Conservation (phyloP, 441 rosid species). For the Populus tomentosa region DNA sequence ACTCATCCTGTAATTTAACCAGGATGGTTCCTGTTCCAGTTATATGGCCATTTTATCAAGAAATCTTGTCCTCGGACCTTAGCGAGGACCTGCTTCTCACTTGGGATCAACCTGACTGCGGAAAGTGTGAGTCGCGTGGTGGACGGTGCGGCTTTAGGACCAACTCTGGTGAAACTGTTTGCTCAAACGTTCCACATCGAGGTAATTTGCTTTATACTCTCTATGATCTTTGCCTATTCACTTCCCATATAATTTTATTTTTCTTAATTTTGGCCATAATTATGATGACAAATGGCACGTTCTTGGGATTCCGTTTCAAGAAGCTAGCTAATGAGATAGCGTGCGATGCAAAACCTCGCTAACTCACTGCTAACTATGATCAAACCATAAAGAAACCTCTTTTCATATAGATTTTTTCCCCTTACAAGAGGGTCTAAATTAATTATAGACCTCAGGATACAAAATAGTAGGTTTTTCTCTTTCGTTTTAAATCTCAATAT, state of each 20-base stretch:
- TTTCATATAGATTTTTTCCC: too few relatives aligned
- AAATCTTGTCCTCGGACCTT: conserved; percentile 46
- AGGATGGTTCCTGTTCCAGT: conserved; percentile 46
- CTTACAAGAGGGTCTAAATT: too few relatives aligned
- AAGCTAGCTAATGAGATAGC: too few relatives aligned
- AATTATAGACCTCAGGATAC: too few relatives aligned
- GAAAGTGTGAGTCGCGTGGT: conserved; percentile 43
- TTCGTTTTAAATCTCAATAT: too few relatives aligned
- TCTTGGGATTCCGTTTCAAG: background rate
- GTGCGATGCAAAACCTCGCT: too few relatives aligned
- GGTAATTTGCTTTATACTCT: conserved; percentile 33
- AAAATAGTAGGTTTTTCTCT: too few relatives aligned
- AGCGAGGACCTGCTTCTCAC: conserved; percentile 46
- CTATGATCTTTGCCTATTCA: background rate
- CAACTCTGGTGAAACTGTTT: conserved; percentile 41
- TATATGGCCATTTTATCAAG: conserved; percentile 47
- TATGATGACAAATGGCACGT: background rate
- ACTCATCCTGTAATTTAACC: conserved; percentile 31
- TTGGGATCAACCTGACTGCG: conserved; percentile 57
- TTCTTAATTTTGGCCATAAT: background rate
- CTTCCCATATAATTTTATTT: background rate
- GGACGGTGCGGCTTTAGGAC: conserved; percentile 44
- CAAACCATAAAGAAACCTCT: too few relatives aligned
- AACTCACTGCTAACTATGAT: too few relatives aligned
- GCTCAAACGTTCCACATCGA: conserved; percentile 28